Conservation (phyloP, 1,139 yeast genomes). For the Yamadazyma dendronema region DNA sequence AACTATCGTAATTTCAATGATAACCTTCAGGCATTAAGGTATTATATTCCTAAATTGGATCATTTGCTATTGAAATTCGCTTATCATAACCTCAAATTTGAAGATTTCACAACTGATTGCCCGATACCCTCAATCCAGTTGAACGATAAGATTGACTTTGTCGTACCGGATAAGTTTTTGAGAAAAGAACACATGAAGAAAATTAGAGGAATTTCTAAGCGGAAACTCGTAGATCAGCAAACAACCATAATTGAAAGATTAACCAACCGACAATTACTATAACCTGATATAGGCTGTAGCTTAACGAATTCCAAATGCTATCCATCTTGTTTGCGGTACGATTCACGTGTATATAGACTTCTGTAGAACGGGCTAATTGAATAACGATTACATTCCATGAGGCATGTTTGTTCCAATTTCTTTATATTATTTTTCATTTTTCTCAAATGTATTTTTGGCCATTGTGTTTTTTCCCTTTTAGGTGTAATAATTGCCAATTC, state of each 20-base stretch:
- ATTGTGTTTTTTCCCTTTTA: background rate
- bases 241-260: background rate
- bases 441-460: background rate
- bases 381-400: no score
- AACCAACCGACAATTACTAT: background rate
- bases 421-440: no score
- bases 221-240: slow-evolving; percentile 3
- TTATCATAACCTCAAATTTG: slow-evolving; percentile 2
- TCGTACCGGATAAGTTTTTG: slow-evolving; percentile 6
- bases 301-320: background rate
- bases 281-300: background rate
- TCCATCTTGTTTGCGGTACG: no score
- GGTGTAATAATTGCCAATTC: background rate
- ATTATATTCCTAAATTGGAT: slow-evolving; percentile 7
- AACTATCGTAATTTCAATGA: slow-evolving; percentile 1
- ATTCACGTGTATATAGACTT: no score
- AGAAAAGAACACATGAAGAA: slow-evolving; percentile 1
- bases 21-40: slow-evolving; percentile 7
- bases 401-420: no score
- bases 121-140: slow-evolving; percentile 1
- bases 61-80: slow-evolving; percentile 8
- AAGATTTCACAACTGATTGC: background rate
- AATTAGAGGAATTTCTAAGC: slow-evolving; percentile 7
- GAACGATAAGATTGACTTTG: slow-evolving; percentile 1
- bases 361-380: no score